Evolutionary conservation across 139 green algal genomes (phyloP).

Genomic region (Chlamydomonas sphaeroides): DNA sequence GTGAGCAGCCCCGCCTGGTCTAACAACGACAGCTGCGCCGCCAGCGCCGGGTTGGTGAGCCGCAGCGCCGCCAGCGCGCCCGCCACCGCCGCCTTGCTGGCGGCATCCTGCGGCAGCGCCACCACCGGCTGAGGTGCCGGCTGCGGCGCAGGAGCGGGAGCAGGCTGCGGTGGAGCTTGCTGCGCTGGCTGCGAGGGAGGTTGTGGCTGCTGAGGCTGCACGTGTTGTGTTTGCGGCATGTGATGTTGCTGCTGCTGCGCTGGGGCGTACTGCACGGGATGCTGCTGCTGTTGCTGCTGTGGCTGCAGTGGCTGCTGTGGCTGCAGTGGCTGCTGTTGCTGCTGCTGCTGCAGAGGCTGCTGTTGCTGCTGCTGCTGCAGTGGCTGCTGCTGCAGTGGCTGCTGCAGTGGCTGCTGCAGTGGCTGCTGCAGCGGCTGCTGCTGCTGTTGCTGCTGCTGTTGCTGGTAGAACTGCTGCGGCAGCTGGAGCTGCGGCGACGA

Average conservation of each 20-base stretch:
- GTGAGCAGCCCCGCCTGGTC: not conserved
- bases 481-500: not conserved
- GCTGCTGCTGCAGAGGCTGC: not conserved
- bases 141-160: too few relatives aligned
- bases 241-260: not conserved
- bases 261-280: too few relatives aligned
- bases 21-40: not conserved
- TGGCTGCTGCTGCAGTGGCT: not conserved
- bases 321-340: not conserved
- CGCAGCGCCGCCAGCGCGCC: too few relatives aligned
- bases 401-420: not conserved
- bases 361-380: not conserved
- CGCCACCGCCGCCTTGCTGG: too few relatives aligned
- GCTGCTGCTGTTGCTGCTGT: not conserved
- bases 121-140: too few relatives aligned
- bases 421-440: not conserved
- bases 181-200: too few relatives aligned
- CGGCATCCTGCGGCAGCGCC: too few relatives aligned
- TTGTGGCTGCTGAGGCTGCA: too few relatives aligned
- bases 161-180: too few relatives aligned
- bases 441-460: not conserved
- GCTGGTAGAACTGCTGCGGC: not conserved
- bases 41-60: too few relatives aligned
- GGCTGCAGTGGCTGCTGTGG: not conserved
- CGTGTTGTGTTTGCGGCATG: too few relatives aligned